Base-by-base conservation (phyloP, 805 yeast genomes). In the Saccharomycopsis synnaedendra region DNA sequence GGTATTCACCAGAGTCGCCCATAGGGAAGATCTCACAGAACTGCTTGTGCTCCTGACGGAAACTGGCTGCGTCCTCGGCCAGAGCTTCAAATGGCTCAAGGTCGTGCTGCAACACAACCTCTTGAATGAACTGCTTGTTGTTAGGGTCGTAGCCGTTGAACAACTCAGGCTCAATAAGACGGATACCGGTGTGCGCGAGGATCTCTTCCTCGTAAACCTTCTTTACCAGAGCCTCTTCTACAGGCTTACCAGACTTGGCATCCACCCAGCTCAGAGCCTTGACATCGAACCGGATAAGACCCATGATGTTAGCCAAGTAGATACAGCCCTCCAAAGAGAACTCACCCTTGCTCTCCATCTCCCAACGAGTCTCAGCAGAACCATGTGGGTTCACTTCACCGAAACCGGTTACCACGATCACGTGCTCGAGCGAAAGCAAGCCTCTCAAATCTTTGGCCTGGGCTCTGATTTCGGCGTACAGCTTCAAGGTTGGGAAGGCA, bases 221-320 rank as follows among this genome's bases (percentile, higher is more conserved):
- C 78, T 93, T 93, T 65, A 93, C 79, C 58, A 89, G 96, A 66
- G 80, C 82, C 66, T 93, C 99, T 55, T 87, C 97, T 51, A 93
- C 95, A 37, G 96, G 97, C 60, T 78, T 80, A 57, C 76, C 80
- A 52, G 96, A 80, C 76, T 90, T 89, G 55, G 95, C 80, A 64
- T 93, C 99, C 58, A 90, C 85, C 98, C 98, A 93, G 59, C 97
- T 97, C 43, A 93, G 74, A 57, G 86, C 85, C 71, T 85, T 93
- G 5, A 40, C 28, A 30, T 54, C 55, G 71, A 93, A 93, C 70
- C 86, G 87, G 71, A 93, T 89, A 63, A 85, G 76, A 57, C 97
- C 97, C 97, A 93, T 93, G 59, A 93, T 89, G 97, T 97, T 93
- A 44, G 99, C 97, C 95, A 93, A 89, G 72, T 93, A 98, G 63